These are phyloP conservation scores for Neurospora sublineolata DNA, from an alignment of 495 filamentous ascomycete genomes.

Conservation along the genomic window DNA sequence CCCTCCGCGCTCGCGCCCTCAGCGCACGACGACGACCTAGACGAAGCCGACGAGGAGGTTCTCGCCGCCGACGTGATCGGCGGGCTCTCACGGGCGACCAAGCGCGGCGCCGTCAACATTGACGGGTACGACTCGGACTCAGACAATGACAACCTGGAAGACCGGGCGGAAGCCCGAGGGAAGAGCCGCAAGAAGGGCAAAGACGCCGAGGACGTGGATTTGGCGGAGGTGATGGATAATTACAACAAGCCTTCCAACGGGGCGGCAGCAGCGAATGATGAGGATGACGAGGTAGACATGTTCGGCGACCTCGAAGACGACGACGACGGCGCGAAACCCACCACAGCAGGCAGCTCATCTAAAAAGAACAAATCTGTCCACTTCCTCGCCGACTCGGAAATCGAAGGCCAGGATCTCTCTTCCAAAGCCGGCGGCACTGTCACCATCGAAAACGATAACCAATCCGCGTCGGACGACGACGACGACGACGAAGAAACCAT, in stretches of 20 bases:
- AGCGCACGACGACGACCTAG: conserved; percentile 53
- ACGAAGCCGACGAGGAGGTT: conserved; percentile 59
- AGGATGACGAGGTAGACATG: conserved; percentile 80
- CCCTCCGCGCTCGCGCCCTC: conserved; percentile 75
- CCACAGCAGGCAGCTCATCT: conserved; percentile 10
- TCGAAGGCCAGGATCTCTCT: conserved; percentile 70
- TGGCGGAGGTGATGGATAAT: conserved; percentile 33
- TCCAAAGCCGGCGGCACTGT: conserved; percentile 65
- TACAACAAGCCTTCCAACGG: conserved; percentile 24
- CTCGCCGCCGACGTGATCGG: conserved; percentile 91
- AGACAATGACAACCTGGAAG: conserved; percentile 81
- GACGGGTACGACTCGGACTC: conserved; percentile 96
- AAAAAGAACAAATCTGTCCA: conserved; percentile 68
- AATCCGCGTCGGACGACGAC: conserved; percentile 41
- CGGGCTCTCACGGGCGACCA: conserved; percentile 59
- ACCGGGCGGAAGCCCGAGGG: conserved; percentile 46
- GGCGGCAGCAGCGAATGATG: conserved; percentile 27
- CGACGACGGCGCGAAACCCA: conserved; percentile 43
- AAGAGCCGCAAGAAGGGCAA: conserved; percentile 33
- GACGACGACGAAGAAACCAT: conserved; percentile 64
- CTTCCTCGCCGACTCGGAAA: conserved; percentile 64
- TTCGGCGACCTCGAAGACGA: conserved; percentile 69
- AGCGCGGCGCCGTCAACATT: conserved; percentile 85
- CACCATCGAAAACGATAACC: too few species aligned
- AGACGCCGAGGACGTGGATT: conserved; percentile 29